Evolutionary conservation across 2,329 filamentous ascomycete genomes (phyloP).

Genomic region (Elsinoe batatas): DNA sequence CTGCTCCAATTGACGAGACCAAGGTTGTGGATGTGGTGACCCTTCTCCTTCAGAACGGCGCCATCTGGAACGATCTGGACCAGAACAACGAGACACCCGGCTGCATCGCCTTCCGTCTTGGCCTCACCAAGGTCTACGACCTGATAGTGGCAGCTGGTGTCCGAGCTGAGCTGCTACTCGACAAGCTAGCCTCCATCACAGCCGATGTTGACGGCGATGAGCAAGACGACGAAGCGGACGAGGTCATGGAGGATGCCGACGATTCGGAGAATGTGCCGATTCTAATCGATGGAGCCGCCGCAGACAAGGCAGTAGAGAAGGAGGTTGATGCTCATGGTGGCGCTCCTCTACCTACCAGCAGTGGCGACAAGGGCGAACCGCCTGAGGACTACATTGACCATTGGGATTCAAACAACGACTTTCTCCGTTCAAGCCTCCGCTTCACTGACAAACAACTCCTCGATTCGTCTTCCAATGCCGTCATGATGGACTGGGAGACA

Average conservation of each 20-base stretch:
- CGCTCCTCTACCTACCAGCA: neutral
- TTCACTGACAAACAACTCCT: conserved; percentile 40
- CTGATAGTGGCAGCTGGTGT: conserved; percentile 87
- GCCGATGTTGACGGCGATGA: conserved; percentile 55
- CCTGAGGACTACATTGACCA: conserved; percentile 17
- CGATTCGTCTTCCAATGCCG: conserved; percentile 40
- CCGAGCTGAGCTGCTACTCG: conserved; percentile 77
- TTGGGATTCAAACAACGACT: conserved; percentile 36
- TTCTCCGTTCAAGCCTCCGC: conserved; percentile 39
- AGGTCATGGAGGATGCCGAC: conserved; percentile 30
- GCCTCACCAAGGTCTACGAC: conserved; percentile 62
- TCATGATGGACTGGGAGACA: conserved; percentile 46
- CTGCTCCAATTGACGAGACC: conserved; percentile 36
- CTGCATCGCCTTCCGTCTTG: conserved; percentile 65
- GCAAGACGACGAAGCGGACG: conserved; percentile 44
- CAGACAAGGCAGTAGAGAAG: neutral
- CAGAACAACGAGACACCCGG: conserved; percentile 80
- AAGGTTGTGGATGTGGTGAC: conserved; percentile 59
- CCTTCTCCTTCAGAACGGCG: conserved; percentile 74
- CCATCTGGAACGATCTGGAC: conserved; percentile 96
- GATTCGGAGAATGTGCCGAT: conserved; percentile 21
- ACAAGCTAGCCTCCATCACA: conserved; percentile 72
- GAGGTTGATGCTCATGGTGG: neutral
- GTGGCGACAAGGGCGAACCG: conserved; percentile 18
- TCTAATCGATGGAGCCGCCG: conserved; percentile 18